Evolutionary conservation across 768 basidiomycete genomes (phyloP).

Genomic region (Cytidiella melzeri): DNA sequence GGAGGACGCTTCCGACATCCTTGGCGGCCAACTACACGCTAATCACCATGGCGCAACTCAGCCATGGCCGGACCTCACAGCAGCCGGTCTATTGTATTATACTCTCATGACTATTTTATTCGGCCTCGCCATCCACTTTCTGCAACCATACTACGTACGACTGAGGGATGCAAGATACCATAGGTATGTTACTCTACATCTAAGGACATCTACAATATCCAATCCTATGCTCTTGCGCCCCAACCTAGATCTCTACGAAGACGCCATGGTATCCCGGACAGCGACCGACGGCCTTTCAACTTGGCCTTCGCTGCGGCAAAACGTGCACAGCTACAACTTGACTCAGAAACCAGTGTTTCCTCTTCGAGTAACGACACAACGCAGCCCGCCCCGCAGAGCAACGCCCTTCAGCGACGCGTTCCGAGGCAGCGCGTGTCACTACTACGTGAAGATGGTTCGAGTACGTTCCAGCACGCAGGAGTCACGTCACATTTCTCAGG

Average conservation of each 20-base stretch:
- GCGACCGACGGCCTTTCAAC: slow-evolving; percentile 77
- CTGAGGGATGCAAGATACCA: slow-evolving; percentile 62
- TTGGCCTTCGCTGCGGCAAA: slow-evolving; percentile 77
- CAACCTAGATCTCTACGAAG: slow-evolving; percentile 67
- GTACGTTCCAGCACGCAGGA: too few relatives aligned
- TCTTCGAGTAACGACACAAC: neutral
- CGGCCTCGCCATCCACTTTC: slow-evolving; percentile 12
- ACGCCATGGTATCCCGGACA: slow-evolving; percentile 78
- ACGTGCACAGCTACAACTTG: slow-evolving; percentile 46
- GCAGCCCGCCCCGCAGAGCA: neutral
- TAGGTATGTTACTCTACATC: slow-evolving; percentile 40
- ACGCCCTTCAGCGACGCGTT: neutral
- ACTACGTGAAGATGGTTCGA: neutral
- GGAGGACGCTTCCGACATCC: slow-evolving; percentile 68
- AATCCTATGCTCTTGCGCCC: slow-evolving; percentile 8
- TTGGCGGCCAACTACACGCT: slow-evolving; percentile 43
- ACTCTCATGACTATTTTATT: slow-evolving; percentile 8
- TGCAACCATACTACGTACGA: slow-evolving; percentile 37
- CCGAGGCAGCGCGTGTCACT: neutral
- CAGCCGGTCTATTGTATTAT: slow-evolving; percentile 10
- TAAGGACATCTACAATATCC: slow-evolving; percentile 5
- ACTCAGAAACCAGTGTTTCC: slow-evolving; percentile 31
- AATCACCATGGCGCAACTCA: slow-evolving; percentile 31
- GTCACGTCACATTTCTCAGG: too few relatives aligned
- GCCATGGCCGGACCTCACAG: slow-evolving; percentile 22